A percentile compares a stretch with the other conserved stretches of the same genome.
These are phyloP conservation scores for Leccinum boreale DNA, from an alignment of 768 basidiomycete genomes.

Conservation along the genomic window DNA sequence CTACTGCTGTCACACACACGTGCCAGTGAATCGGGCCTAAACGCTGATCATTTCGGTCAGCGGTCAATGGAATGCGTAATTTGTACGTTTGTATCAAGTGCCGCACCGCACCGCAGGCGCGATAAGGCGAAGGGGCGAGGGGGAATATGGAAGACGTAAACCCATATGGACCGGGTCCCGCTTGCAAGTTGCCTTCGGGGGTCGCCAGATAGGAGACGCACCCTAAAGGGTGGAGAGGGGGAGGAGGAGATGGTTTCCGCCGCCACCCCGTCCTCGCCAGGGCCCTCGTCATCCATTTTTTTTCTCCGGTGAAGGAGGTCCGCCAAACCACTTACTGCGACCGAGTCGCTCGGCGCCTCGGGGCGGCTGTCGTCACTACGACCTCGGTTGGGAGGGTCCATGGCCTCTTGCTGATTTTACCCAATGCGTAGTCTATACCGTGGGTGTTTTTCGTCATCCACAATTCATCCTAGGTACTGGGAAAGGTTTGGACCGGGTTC, in stretches of 20 bases:
- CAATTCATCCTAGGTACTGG: not conserved
- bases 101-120: not conserved
- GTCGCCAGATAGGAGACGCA: not conserved
- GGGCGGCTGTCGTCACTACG: not conserved
- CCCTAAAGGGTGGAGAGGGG: not conserved
- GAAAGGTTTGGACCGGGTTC: not conserved
- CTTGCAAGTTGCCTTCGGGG: not conserved
- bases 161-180: conserved; percentile 1
- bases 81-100: not conserved
- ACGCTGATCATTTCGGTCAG: not conserved
- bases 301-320: not conserved
- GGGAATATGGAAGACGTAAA: not conserved
- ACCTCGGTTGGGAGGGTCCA: not conserved
- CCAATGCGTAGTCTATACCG: conserved; percentile 5
- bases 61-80: not conserved
- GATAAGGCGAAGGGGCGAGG: conserved; percentile 1
- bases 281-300: not conserved
- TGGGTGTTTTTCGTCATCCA: not conserved
- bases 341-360: not conserved
- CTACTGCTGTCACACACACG: not conserved
- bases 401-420: not conserved
- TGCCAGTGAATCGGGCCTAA: not conserved
- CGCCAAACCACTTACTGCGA: too few species aligned
- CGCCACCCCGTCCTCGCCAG: not conserved
- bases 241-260: not conserved